phyloP scores from a whole-genome alignment of 352 stramenopile genomes.

The Phytopythium delawarense region DNA sequence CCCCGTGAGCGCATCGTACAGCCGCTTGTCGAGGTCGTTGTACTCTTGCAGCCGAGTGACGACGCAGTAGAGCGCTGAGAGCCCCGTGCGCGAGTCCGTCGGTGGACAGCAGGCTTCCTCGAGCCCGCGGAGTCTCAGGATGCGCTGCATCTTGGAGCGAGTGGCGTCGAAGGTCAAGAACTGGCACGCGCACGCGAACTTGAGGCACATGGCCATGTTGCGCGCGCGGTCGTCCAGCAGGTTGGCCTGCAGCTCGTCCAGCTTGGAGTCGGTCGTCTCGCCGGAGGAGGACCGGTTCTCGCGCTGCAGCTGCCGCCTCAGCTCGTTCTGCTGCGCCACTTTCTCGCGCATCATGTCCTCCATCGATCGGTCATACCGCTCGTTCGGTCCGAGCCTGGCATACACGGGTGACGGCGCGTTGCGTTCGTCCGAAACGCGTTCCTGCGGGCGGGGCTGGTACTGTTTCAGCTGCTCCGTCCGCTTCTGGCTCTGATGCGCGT shows the following conservation, averaged over 20 bases:
- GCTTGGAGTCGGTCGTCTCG: slow-evolving; percentile 12
- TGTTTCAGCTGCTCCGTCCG: slow-evolving; percentile 17
- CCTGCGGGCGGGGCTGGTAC: slow-evolving; percentile 1
- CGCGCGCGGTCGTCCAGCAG: slow-evolving; percentile 62
- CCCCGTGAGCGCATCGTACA: slow-evolving; percentile 53
- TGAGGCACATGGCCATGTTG: slow-evolving; percentile 65
- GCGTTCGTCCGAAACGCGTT: neutral
- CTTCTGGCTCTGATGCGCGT: slow-evolving; percentile 18
- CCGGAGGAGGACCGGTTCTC: slow-evolving; percentile 12
- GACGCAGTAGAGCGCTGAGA: slow-evolving; percentile 62
- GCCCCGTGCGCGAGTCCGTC: slow-evolving; percentile 14
- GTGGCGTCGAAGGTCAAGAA: slow-evolving; percentile 52
- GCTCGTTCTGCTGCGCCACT: slow-evolving; percentile 3
- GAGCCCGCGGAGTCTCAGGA: slow-evolving; percentile 49
- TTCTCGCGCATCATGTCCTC: neutral
- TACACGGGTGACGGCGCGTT: slow-evolving; percentile 5
- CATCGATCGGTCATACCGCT: neutral
- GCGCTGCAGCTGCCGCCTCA: slow-evolving; percentile 8
- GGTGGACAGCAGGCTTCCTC: slow-evolving; percentile 39
- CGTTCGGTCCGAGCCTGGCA: slow-evolving; percentile 13
- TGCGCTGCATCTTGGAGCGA: slow-evolving; percentile 55
- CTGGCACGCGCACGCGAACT: slow-evolving; percentile 71
- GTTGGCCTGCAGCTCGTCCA: slow-evolving; percentile 66
- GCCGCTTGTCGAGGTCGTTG: slow-evolving; percentile 67
- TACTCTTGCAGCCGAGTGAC: slow-evolving; percentile 59